Evolutionary conservation across 2,329 filamentous ascomycete species (phyloP), one percentile per base, ranked within the genome.

Genomic region (Coleophoma crateriformis): DNA sequence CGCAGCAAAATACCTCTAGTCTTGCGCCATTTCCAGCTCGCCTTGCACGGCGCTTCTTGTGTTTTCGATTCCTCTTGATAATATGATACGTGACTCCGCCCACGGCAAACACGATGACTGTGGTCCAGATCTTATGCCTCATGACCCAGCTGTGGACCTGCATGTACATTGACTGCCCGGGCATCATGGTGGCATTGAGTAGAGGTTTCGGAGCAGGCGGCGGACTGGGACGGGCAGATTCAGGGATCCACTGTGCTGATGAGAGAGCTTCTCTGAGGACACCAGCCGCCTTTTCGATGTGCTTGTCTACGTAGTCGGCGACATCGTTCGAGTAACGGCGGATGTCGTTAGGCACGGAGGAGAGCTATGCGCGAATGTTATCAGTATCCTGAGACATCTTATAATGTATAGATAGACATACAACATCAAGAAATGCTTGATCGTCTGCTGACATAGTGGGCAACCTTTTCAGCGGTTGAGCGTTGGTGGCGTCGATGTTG

Each of bases 11-110:
- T 38, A 38, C 35, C 68, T 99, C 94, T 55, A 85, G 83, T 47
- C 94, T 80, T 4, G 88, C 89, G 20, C 94, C 94, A 70, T 90
- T 95, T 45, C 79, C 77, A 3, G 90, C 88, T 49, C 87, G 82
- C 69, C 78, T 85, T 11, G 91, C 94, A 54, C 89, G 81, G 56
- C 92, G 81, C 67, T 84, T 85, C 60, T 74, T 74, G 57, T 77
- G 68, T 45, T 73, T 67, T 48, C 78, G 78, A 65, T 84, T 87
- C 52, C 79, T 82, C 48, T 65, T 73, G 51, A 70, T 68, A 13
- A 63, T 43, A 50, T 61, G 50, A 65, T 80, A 84, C 19, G 73
- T 71, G 15, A 75, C 67, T n/a, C 87, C 87, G 42, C 88, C 83
- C 46, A 87, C 72, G 54, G 86, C 84, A 4, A 90, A 76, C 37